Evolutionary conservation across 2,329 filamentous ascomycete genomes (phyloP).

Genomic region (Colletotrichum euphorbiae): DNA sequence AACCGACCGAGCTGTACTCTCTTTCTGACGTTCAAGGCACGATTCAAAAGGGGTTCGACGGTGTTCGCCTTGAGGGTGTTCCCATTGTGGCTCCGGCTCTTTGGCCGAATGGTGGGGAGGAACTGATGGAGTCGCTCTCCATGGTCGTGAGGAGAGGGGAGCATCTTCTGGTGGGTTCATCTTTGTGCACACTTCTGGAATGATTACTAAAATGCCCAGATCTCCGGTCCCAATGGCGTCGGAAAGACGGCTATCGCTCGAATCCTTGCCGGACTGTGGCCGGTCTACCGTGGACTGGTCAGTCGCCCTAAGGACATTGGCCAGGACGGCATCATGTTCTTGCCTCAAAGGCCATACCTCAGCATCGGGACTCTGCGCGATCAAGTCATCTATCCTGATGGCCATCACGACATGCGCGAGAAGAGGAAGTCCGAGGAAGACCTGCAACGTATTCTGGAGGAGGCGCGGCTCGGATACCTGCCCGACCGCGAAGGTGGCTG

Average conservation of each 20-base stretch:
- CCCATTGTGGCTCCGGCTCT: constrained; percentile 90
- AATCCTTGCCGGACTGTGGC: constrained; percentile 93
- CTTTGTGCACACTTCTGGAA: background rate
- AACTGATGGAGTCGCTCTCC: constrained; percentile 87
- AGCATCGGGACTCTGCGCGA: constrained; percentile 93
- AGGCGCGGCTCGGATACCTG: constrained; percentile 88
- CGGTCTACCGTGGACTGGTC: constrained; percentile 91
- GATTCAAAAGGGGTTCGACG: constrained; percentile 93
- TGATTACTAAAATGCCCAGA: constrained; percentile 54
- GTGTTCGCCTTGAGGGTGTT: constrained; percentile 91
- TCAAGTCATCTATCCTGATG: constrained; percentile 97
- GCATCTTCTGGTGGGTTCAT: constrained; percentile 75
- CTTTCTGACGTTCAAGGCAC: constrained; percentile 93
- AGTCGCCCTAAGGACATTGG: constrained; percentile 85
- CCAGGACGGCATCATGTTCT: constrained; percentile 96
- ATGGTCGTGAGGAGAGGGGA: constrained; percentile 92
- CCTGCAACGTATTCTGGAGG: constrained; percentile 81
- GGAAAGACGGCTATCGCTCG: constrained; percentile 92
- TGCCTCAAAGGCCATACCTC: constrained; percentile 93
- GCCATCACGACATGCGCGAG: constrained; percentile 91
- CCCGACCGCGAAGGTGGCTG: constrained; percentile 93
- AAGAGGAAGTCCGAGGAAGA: constrained; percentile 82
- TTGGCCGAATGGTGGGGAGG: constrained; percentile 91
- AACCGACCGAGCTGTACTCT: constrained; percentile 84
- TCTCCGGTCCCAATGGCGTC: constrained; percentile 94